A percentile compares a stretch with the other conserved stretches of the same genome.
Conservation (phyloP, 2,329 filamentous ascomycete species). For the Apiospora sp. region DNA sequence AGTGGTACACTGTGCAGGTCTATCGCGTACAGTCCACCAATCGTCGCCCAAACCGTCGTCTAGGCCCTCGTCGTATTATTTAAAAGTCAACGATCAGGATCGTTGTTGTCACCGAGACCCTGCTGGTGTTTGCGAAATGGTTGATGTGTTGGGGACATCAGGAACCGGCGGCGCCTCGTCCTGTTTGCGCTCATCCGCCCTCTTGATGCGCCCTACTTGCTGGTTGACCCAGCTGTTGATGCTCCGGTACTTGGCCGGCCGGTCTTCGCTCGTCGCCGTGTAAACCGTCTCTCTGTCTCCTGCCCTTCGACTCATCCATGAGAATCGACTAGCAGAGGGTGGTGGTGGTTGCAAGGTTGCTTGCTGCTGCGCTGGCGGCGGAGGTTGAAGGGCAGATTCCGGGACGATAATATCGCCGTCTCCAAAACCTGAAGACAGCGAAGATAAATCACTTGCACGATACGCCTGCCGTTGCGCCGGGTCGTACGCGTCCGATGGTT, state of each 20-base stretch:
- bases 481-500: conserved; percentile 47
- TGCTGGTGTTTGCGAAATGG: conserved; percentile 5
- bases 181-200: conserved; percentile 47
- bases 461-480: conserved; percentile 46
- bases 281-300: conserved; percentile 58
- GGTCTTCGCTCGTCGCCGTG: conserved; percentile 61
- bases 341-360: conserved; percentile 28
- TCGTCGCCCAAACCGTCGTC: neutral
- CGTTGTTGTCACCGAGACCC: conserved; percentile 20
- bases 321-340: conserved; percentile 40
- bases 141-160: conserved; percentile 33
- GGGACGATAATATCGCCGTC: conserved; percentile 65
- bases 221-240: conserved; percentile 72
- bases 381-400: conserved; percentile 28
- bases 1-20: conserved; percentile 15
- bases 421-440: conserved; percentile 70
- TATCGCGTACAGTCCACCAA: conserved; percentile 14
- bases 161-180: conserved; percentile 50
- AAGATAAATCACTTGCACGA: conserved; percentile 61
- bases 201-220: conserved; percentile 63
- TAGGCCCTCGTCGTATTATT: conserved; percentile 8
- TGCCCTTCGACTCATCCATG: conserved; percentile 45
- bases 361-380: conserved; percentile 25
- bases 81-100: neutral
- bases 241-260: conserved; percentile 62